These are phyloP conservation scores for Amylostereum chailletii DNA, from an alignment of 1,284 basidiomycete species.

Conservation along the genomic window DNA sequence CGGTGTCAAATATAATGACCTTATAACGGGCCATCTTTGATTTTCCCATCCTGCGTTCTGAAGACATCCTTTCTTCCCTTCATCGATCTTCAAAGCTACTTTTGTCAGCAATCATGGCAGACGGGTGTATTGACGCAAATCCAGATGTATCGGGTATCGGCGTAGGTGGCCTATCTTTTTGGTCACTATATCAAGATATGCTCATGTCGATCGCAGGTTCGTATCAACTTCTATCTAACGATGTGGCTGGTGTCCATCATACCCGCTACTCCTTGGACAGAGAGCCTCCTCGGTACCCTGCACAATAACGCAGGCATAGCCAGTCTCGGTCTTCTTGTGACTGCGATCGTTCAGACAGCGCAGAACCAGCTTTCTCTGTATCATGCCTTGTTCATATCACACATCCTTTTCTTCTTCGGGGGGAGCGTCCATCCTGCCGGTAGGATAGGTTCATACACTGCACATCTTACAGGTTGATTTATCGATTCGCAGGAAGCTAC, in stretches of 20 bases:
- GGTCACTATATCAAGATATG: too few species aligned
- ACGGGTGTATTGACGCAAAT: too few species aligned
- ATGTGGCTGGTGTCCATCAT: conserved; percentile 4
- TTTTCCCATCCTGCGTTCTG: too few species aligned
- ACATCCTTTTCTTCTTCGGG: conserved; percentile 9
- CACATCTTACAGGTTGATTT: neutral
- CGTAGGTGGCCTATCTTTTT: too few species aligned
- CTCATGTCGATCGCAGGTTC: conserved; percentile 2
- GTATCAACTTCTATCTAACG: conserved; percentile 9
- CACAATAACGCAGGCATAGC: conserved; percentile 2
- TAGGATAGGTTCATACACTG: neutral
- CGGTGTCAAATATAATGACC: too few species aligned
- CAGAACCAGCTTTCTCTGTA: conserved; percentile 3
- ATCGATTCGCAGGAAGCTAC: conserved; percentile 7
- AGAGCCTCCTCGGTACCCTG: conserved; percentile 3
- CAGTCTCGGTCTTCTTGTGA: conserved; percentile 8
- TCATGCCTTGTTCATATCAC: conserved; percentile 7
- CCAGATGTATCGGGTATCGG: too few species aligned
- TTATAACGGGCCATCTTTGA: too few species aligned
- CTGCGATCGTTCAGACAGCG: conserved; percentile 7
- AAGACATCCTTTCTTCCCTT: too few species aligned
- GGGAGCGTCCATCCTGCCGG: conserved; percentile 1
- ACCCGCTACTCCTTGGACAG: conserved; percentile 3
- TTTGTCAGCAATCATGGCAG: too few species aligned
- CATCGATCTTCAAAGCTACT: too few species aligned